These are phyloP conservation scores for Flaveria bidentis DNA, from an alignment of 129 eudicot species.

Conservation along the genomic window DNA sequence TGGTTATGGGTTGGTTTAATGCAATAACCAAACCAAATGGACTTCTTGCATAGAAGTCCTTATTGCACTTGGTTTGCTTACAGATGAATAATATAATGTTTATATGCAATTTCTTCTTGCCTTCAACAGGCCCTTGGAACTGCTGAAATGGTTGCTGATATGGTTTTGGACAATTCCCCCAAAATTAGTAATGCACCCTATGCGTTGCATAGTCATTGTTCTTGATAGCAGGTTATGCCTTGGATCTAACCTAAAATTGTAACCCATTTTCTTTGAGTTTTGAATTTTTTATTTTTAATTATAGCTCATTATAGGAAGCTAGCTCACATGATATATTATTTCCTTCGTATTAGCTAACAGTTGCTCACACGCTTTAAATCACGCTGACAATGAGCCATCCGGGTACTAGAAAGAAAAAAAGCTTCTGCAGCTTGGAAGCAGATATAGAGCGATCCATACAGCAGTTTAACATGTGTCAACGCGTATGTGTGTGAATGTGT, in stretches of 20 bases:
- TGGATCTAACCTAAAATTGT: conserved; percentile 8
- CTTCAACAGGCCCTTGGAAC: conserved; percentile 82
- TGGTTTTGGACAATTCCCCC: conserved; percentile 66
- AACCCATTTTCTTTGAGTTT: not conserved
- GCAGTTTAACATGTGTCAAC: not conserved
- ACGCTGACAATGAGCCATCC: conserved; percentile 12
- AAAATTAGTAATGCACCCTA: conserved; percentile 64
- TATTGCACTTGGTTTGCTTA: not conserved
- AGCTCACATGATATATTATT: conserved; percentile 2
- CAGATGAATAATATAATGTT: not conserved
- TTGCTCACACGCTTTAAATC: conserved; percentile 15
- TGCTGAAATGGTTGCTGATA: conserved; percentile 83
- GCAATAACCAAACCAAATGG: not conserved
- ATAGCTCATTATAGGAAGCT: not conserved
- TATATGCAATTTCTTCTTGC: not conserved
- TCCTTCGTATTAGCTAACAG: conserved; percentile 2
- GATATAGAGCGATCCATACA: not conserved
- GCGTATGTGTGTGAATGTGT: not conserved
- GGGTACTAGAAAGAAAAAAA: conserved; percentile 4
- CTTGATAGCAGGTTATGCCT: conserved; percentile 31
- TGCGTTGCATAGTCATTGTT: conserved; percentile 36
- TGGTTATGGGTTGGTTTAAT: not conserved
- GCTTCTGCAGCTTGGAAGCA: conserved; percentile 5
- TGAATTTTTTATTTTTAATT: not conserved
- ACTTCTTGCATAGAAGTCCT: no score